Evolutionary conservation across 345 rosid genomes (phyloP).

Genomic region (Sapria himalayana): DNA sequence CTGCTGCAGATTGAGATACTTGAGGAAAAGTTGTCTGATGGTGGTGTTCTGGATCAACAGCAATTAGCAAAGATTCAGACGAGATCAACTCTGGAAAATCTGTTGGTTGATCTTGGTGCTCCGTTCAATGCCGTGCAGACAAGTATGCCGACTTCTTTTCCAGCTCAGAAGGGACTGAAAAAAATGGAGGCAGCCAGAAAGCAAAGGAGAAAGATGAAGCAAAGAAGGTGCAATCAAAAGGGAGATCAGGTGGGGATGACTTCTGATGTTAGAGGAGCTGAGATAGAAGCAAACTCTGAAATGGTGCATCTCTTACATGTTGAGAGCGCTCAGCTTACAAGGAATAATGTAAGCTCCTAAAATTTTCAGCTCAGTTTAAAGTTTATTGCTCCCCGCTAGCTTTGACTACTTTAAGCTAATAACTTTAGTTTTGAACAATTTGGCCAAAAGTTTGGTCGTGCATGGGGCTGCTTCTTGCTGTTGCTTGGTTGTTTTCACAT

Average conservation of each 20-base stretch:
- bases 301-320: conserved; percentile 14
- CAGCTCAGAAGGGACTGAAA: conserved; percentile 36
- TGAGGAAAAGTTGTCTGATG: conserved; percentile 48
- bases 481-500: no score
- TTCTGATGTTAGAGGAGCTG: conserved; percentile 18
- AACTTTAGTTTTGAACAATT: no score
- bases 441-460: no score
- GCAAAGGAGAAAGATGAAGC: conserved; percentile 49
- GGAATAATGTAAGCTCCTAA: conserved; percentile 25
- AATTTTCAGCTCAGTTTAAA: background rate
- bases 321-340: conserved; percentile 18
- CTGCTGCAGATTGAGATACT: conserved; percentile 94
- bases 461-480: no score
- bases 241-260: conserved; percentile 19
- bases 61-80: conserved; percentile 76
- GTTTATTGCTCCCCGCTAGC: no score
- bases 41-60: conserved; percentile 72
- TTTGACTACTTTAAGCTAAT: no score
- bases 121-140: conserved; percentile 20
- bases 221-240: no score
- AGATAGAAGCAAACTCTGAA: conserved; percentile 12
- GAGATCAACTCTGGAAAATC: conserved; percentile 36
- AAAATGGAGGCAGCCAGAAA: conserved; percentile 31
- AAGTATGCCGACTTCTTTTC: conserved; percentile 16
- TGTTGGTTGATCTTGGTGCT: conserved; percentile 55